phyloP scores from a whole-genome alignment of 2,329 filamentous ascomycete species.

The Colletotrichum lindemuthianum region DNA sequence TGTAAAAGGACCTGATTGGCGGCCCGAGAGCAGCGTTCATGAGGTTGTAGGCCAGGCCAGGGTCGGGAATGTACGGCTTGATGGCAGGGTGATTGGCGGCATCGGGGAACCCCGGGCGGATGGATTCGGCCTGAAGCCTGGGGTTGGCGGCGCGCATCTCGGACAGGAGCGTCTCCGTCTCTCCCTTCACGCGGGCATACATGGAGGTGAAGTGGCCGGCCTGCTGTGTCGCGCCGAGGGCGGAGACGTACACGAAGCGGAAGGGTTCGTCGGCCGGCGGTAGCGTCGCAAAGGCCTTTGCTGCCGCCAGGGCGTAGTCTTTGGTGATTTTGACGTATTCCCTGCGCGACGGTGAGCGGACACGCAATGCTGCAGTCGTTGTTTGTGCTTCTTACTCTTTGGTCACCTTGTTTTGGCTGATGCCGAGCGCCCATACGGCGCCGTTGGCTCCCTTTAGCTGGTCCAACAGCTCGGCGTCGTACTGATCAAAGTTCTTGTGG shows the following conservation, averaged over 20 bases:
- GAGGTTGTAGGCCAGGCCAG: slow-evolving; percentile 35
- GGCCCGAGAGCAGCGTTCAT: slow-evolving; percentile 39
- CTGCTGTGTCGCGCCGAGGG: slow-evolving; percentile 66
- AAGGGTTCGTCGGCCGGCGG: slow-evolving; percentile 60
- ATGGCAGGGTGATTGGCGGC: slow-evolving; percentile 51
- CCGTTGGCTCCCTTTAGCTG: slow-evolving; percentile 72
- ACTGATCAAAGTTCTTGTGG: slow-evolving; percentile 73
- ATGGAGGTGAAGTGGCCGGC: slow-evolving; percentile 65
- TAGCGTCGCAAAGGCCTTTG: slow-evolving; percentile 65
- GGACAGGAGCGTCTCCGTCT: slow-evolving; percentile 69
- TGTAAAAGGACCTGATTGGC: slow-evolving; percentile 38
- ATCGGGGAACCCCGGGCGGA: slow-evolving; percentile 72
- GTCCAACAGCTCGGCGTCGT: slow-evolving; percentile 64
- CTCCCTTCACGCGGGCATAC: slow-evolving; percentile 74
- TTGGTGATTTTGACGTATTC: slow-evolving; percentile 76
- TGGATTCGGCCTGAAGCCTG: slow-evolving; percentile 62
- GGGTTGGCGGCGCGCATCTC: slow-evolving; percentile 56
- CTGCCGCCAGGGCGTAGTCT: slow-evolving; percentile 72
- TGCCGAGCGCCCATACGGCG: slow-evolving; percentile 79
- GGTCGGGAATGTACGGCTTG: slow-evolving; percentile 52
- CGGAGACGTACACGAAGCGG: slow-evolving; percentile 78
- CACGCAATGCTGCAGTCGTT: background rate
- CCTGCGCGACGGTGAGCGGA: slow-evolving; percentile 39
- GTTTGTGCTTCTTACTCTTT: slow-evolving; percentile 59
- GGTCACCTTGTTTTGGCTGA: slow-evolving; percentile 67